Evolutionary conservation across 331 rosid species (phyloP).

Genomic region (Telfairia occidentalis): DNA sequence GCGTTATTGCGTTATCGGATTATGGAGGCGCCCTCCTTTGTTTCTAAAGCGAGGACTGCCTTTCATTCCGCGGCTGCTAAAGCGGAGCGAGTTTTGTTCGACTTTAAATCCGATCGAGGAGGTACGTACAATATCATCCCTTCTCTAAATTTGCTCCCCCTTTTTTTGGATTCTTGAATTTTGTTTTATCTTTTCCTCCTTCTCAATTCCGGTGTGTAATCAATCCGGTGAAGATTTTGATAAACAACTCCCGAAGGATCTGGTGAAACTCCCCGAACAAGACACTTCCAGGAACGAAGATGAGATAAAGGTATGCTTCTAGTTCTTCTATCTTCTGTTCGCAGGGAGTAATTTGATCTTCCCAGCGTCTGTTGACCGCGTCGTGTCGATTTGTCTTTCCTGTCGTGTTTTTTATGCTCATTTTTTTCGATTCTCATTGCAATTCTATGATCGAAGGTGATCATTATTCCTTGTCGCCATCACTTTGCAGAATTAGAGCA

Average conservation of each 20-base stretch:
- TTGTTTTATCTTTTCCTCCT: neutral
- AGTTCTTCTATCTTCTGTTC: neutral
- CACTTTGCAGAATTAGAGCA: neutral
- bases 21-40: constrained; percentile 80
- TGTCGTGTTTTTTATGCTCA: neutral
- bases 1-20: neutral
- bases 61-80: constrained; percentile 96
- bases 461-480: neutral
- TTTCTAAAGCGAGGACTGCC: constrained; percentile 90
- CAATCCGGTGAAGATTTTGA: constrained; percentile 34
- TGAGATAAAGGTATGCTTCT: constrained; percentile 40
- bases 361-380: constrained; percentile 6
- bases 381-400: neutral
- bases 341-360: neutral
- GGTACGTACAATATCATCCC: constrained; percentile 12
- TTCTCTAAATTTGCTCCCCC: constrained; percentile 22
- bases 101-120: constrained; percentile 71
- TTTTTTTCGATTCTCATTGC: neutral
- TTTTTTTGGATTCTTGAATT: constrained; percentile 10
- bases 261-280: neutral
- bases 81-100: constrained; percentile 71
- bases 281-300: constrained; percentile 26
- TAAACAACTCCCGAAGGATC: constrained; percentile 21
- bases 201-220: neutral
- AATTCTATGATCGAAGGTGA: neutral